Conservation (phyloP, 176 grass and related monocot species). For the Aegilops speltoides region DNA sequence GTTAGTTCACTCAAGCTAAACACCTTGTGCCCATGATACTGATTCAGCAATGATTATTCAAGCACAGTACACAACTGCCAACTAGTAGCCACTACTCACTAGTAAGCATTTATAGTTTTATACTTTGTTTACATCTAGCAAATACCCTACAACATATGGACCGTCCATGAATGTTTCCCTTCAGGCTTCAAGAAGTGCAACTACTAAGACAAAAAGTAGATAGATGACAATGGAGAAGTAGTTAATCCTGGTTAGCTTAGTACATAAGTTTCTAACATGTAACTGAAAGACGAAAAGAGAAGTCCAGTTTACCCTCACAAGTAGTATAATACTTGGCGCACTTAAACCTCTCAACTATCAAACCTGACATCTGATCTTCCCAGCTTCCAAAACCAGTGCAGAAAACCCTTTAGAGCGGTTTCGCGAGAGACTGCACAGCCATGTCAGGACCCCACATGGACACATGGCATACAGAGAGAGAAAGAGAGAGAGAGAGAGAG, state of each 20-base stretch:
- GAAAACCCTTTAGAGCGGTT: not conserved
- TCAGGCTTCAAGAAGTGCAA: not conserved
- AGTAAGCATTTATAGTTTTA: conserved; percentile 21
- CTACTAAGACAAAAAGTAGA: conserved; percentile 1
- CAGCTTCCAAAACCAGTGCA: conserved; percentile 4
- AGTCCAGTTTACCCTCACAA: not conserved
- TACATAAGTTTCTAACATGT: conserved; percentile 27
- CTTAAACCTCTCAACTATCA: not conserved
- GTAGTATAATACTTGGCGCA: not conserved
- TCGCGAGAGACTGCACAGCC: not conserved
- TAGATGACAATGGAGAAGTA: not conserved
- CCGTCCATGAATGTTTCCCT: not conserved
- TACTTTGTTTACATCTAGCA: conserved; percentile 2
- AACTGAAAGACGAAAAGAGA: conserved; percentile 13
- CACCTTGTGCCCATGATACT: not conserved
- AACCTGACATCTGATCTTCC: not conserved
- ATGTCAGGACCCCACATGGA: not conserved
- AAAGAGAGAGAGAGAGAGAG: too few relatives aligned
- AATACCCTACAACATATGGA: not conserved
- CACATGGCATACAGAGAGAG: not conserved
- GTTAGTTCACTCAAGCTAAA: conserved; percentile 8
- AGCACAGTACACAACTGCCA: not conserved
- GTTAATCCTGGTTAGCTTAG: conserved; percentile 10
- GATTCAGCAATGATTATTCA: not conserved
- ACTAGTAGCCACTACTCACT: not conserved